Conservation (phyloP, 495 filamentous ascomycete genomes). For the Aspergillus incahuasiensis region DNA sequence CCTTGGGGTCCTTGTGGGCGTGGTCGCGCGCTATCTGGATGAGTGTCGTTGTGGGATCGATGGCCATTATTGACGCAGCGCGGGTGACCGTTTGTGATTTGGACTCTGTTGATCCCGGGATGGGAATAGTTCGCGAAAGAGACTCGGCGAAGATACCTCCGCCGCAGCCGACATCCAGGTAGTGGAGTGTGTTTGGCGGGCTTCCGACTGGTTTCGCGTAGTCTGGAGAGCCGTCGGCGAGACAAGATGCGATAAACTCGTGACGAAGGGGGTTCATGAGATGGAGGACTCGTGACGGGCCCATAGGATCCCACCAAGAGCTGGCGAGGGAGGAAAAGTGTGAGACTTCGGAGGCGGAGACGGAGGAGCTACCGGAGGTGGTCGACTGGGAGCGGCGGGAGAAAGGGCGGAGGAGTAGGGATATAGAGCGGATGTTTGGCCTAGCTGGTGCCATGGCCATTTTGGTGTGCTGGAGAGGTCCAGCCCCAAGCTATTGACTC, state of each 20-base stretch:
- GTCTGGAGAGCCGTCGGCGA: constrained; percentile 31
- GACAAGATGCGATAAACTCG: constrained; percentile 78
- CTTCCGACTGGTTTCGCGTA: neutral
- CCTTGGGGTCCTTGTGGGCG: constrained; percentile 59
- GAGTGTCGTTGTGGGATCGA: constrained; percentile 80
- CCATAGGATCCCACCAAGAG: constrained; percentile 96
- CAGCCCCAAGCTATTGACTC: neutral
- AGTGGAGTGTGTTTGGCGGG: constrained; percentile 46
- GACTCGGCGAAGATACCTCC: constrained; percentile 95
- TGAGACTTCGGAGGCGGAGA: constrained; percentile 81
- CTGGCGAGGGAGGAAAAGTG: constrained; percentile 93
- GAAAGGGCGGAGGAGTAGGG: constrained; percentile 4
- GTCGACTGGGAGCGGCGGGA: constrained; percentile 34
- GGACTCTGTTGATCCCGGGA: constrained; percentile 26
- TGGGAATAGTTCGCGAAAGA: constrained; percentile 63
- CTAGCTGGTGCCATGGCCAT: constrained; percentile 3
- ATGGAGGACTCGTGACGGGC: constrained; percentile 85
- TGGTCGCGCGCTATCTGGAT: constrained; percentile 74
- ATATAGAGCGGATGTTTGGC: constrained; percentile 8
- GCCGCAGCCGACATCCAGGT: constrained; percentile 93
- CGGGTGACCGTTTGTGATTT: constrained; percentile 46
- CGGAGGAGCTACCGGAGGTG: constrained; percentile 55
- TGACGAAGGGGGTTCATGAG: constrained; percentile 97
- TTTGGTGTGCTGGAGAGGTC: neutral
- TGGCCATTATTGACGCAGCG: constrained; percentile 67